These are phyloP conservation scores for Hypholoma fasciculare DNA, from an alignment of 768 basidiomycete genomes.

Conservation along the genomic window DNA sequence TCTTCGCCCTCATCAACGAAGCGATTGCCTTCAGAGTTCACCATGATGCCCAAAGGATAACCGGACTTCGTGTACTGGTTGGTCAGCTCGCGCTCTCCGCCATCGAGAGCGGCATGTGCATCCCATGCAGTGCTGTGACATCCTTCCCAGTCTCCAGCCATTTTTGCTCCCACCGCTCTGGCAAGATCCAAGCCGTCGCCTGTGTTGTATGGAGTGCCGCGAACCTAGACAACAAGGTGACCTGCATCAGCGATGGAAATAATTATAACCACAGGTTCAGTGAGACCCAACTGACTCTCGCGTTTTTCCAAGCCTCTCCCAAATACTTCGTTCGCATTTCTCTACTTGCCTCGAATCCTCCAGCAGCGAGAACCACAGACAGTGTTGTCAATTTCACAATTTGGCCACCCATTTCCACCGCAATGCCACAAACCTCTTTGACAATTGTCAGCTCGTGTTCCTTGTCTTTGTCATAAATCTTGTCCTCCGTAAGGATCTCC, in stretches of 20 bases:
- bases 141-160: conserved; percentile 67
- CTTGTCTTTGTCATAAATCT: conserved; percentile 18
- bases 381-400: conserved; percentile 35
- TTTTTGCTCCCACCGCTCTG: conserved; percentile 46
- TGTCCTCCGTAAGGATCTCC: conserved; percentile 28
- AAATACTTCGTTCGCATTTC: conserved; percentile 53
- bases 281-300: conserved; percentile 39
- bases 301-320: conserved; percentile 58
- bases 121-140: conserved; percentile 79
- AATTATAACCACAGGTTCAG: not conserved
- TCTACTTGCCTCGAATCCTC: conserved; percentile 63
- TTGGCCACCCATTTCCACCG: conserved; percentile 39
- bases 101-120: conserved; percentile 50
- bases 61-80: conserved; percentile 78
- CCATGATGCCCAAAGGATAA: conserved; percentile 71
- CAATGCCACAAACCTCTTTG: conserved; percentile 42
- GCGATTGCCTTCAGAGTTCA: conserved; percentile 54
- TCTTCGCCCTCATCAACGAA: conserved; percentile 77
- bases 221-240: conserved; percentile 40
- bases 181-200: conserved; percentile 66
- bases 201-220: conserved; percentile 71
- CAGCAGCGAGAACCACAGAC: conserved; percentile 62
- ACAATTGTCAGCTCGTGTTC: conserved; percentile 21
- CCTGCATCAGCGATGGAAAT: not conserved
- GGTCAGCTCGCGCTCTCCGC: conserved; percentile 56